phyloP scores from a whole-genome alignment of 306 rosid genomes.

The Medicago ruthenica region DNA sequence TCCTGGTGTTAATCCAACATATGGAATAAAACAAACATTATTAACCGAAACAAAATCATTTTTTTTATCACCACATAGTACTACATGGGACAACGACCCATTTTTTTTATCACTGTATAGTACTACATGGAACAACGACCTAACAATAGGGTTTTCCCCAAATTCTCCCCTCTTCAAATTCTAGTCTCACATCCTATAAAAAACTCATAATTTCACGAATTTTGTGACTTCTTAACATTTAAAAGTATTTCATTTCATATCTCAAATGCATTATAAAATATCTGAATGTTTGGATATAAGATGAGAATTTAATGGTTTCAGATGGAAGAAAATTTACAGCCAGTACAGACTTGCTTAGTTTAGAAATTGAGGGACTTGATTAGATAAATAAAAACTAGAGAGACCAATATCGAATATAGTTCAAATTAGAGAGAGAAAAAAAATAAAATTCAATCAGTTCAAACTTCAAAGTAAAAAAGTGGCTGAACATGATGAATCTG shows the following conservation, averaged over 20 bases:
- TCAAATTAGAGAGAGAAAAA: neutral
- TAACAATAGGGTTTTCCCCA: neutral
- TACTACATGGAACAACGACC: neutral
- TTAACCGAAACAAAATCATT: neutral
- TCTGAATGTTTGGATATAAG: neutral
- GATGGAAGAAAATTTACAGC: neutral
- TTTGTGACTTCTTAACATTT: neutral
- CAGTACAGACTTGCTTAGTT: neutral
- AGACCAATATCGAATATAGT: neutral
- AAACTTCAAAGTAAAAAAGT: neutral
- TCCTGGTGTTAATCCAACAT: slow-evolving; percentile 59
- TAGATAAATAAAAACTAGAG: neutral
- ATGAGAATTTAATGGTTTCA: neutral
- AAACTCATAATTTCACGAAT: neutral
- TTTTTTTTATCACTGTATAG: slow-evolving; percentile 10
- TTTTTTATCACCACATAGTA: slow-evolving; percentile 1
- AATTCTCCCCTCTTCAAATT: neutral
- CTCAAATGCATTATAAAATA: neutral
- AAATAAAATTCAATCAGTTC: neutral
- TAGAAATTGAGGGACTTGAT: neutral
- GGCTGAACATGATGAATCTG: slow-evolving; percentile 23
- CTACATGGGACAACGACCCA: neutral
- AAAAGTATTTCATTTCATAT: neutral
- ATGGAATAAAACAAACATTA: slow-evolving; percentile 25
- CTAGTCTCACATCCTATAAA: neutral